Evolutionary conservation across 1,284 basidiomycete species (phyloP).

Genomic region (Rhodotorula sp.): DNA sequence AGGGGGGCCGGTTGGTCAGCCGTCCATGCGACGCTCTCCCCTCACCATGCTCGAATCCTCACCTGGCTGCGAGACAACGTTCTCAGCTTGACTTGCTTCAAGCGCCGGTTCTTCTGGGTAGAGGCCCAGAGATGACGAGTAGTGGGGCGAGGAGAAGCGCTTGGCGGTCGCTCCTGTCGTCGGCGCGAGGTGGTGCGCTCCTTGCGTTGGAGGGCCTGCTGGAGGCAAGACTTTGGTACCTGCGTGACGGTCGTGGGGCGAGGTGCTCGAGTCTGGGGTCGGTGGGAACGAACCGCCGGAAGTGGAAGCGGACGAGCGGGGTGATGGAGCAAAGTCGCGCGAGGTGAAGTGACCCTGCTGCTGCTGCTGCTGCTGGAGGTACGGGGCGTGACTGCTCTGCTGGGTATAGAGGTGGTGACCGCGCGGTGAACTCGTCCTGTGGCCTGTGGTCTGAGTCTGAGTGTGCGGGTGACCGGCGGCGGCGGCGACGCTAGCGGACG

Average conservation of each 20-base stretch:
- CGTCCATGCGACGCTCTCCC: background rate
- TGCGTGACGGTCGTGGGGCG: constrained; percentile 11
- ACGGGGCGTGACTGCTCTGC: background rate
- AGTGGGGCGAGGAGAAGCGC: constrained; percentile 1
- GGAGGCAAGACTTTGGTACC: background rate
- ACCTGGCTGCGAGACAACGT: no score
- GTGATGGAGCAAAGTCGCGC: constrained; percentile 55
- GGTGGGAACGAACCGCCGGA: constrained; percentile 2
- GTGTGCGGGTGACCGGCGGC: background rate
- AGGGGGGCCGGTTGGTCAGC: background rate
- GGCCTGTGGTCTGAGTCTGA: background rate
- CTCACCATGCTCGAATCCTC: no score
- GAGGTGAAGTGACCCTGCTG: constrained; percentile 60
- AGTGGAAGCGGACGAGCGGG: constrained; percentile 66
- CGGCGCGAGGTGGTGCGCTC: background rate
- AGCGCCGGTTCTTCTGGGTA: constrained; percentile 48
- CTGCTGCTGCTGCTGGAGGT: background rate
- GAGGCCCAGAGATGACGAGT: constrained; percentile 45
- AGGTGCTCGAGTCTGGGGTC: constrained; percentile 19
- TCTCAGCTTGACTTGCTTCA: background rate
- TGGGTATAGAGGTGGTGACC: background rate
- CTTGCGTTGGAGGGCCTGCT: background rate
- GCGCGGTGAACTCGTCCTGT: background rate
- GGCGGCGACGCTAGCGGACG: background rate
- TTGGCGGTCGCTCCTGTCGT: background rate